phyloP scores from a whole-genome alignment of 805 yeast genomes.

The Blastobotrys chiropterorum region DNA sequence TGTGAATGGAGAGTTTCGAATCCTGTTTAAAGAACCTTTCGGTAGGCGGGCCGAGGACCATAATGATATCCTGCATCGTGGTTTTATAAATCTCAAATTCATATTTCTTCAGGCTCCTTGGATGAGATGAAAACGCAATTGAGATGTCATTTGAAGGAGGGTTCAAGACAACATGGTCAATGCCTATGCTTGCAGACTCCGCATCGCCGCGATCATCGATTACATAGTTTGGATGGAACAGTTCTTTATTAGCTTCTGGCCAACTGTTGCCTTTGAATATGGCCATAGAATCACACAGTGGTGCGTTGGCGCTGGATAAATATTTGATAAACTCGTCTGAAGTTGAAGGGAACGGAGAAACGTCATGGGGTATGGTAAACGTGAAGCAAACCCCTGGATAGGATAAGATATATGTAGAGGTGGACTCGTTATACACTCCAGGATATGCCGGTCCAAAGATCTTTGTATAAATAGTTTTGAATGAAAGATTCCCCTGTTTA shows the following conservation, averaged over 20 bases:
- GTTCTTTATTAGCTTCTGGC: constrained; percentile 16
- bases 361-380: constrained; percentile 31
- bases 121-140: constrained; percentile 10
- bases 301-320: constrained; percentile 19
- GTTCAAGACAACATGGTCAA: constrained; percentile 7
- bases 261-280: constrained; percentile 23
- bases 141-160: constrained; percentile 4
- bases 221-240: constrained; percentile 9
- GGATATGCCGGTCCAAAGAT: constrained; percentile 61
- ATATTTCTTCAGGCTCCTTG: background rate
- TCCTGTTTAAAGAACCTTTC: constrained; percentile 45
- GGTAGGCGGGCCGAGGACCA: constrained; percentile 50
- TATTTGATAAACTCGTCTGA: constrained; percentile 27
- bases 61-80: constrained; percentile 45
- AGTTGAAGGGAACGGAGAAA: background rate
- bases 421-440: constrained; percentile 34
- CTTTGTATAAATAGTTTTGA: constrained; percentile 46
- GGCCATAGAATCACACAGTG: constrained; percentile 19
- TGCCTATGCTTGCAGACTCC: constrained; percentile 3
- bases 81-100: constrained; percentile 34
- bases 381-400: constrained; percentile 54
- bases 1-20: constrained; percentile 39
- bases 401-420: constrained; percentile 38
- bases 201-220: constrained; percentile 1
- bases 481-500: constrained; percentile 18